These are phyloP conservation scores for Hordeum vulgare DNA, from an alignment of 176 grass and related monocot species.

Conservation along the genomic window MorexV3_pseudomolecules_assembly NC_058524.1:578602952-578603451, in stretches of 20 bases:
- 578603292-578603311: constrained; percentile 76
- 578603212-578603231: too few species aligned
- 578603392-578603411: constrained; percentile 16
- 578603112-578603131: too few species aligned
- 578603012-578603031: constrained; percentile 38
- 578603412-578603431: not conserved
- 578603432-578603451: not conserved
- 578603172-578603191: too few species aligned
- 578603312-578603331: constrained; percentile 74
- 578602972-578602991: constrained; percentile 93
- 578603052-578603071: not conserved
- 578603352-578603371: constrained; percentile 85
- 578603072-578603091: not conserved
- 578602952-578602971: constrained; percentile 83
- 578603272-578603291: constrained; percentile 68
- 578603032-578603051: constrained; percentile 79
- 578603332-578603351: constrained; percentile 57
- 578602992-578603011: constrained; percentile 90
- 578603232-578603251: constrained; percentile 49
- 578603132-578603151: too few species aligned
- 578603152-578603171: too few species aligned
- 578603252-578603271: constrained; percentile 56
- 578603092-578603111: not conserved
- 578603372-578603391: constrained; percentile 96
- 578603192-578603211: too few species aligned